Evolutionary conservation across 345 rosid genomes (phyloP).

Genomic region (Draba incana): DNA sequence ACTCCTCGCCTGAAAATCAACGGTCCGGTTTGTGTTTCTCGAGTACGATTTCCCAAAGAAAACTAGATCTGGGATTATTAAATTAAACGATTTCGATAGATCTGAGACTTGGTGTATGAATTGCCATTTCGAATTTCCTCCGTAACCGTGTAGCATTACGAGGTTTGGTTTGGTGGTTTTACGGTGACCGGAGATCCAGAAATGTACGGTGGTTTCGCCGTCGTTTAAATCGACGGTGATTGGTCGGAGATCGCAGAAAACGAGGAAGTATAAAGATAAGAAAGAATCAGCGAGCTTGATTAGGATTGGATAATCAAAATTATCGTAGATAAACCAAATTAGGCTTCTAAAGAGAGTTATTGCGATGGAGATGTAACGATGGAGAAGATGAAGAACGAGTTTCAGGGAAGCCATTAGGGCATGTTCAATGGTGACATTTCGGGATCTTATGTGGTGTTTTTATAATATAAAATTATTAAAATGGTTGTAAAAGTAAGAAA

Average conservation of each 20-base stretch:
- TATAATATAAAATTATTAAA: too few species aligned
- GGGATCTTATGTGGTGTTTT: too few species aligned
- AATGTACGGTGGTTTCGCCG: conserved; percentile 59
- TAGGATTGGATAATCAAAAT: conserved; percentile 43
- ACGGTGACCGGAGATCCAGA: conserved; percentile 63
- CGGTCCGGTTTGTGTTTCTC: conserved; percentile 45
- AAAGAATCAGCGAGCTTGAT: conserved; percentile 46
- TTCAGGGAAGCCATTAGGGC: conserved; percentile 39
- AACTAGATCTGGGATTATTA: conserved; percentile 67
- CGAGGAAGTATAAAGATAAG: conserved; percentile 49
- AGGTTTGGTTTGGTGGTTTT: conserved; percentile 46
- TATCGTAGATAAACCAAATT: conserved; percentile 27
- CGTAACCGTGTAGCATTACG: conserved; percentile 73
- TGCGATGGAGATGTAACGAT: conserved; percentile 16
- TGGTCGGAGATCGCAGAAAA: conserved; percentile 53
- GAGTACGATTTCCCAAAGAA: conserved; percentile 70
- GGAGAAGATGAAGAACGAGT: conserved; percentile 14
- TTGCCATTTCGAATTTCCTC: conserved; percentile 75
- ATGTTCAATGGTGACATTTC: too few species aligned
- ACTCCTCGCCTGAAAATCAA: conserved; percentile 62
- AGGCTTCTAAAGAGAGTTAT: conserved; percentile 20
- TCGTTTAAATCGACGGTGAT: conserved; percentile 56
- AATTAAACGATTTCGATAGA: conserved; percentile 58
- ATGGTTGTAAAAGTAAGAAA: too few species aligned
- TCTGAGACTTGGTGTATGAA: conserved; percentile 53